Conservation (phyloP, 768 basidiomycete genomes). For the Lactarius sp. region DNA sequence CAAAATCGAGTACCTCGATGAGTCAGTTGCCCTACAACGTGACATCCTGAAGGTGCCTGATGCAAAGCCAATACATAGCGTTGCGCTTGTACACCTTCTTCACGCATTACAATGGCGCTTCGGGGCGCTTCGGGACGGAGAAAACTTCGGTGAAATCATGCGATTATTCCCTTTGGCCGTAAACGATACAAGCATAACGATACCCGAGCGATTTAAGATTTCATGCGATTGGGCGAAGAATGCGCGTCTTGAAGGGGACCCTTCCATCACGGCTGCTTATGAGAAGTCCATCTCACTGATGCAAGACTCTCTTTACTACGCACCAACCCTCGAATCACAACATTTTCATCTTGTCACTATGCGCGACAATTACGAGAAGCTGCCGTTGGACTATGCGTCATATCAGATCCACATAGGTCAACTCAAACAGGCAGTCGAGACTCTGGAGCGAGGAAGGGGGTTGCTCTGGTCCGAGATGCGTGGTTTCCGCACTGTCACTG, state of each 20-base stretch:
- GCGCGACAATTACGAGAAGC: neutral
- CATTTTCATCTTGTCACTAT: neutral
- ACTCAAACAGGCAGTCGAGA: neutral
- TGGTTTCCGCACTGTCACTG: neutral
- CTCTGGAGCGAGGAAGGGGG: conserved; percentile 12
- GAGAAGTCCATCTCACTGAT: neutral
- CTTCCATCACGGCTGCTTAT: neutral
- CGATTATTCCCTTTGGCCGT: neutral
- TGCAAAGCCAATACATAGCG: too few species aligned
- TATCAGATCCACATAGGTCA: neutral
- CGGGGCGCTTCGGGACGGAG: neutral
- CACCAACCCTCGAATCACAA: neutral
- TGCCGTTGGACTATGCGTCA: neutral
- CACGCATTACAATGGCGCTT: neutral
- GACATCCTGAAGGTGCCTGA: neutral
- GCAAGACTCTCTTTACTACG: neutral
- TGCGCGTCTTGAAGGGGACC: neutral
- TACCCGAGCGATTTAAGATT: neutral
- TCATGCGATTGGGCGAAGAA: neutral
- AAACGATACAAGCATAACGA: too few species aligned
- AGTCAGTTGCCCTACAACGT: neutral
- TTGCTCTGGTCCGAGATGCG: conserved; percentile 19
- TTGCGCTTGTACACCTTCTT: neutral
- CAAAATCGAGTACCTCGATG: neutral
- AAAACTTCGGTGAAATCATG: neutral